Conservation (phyloP, 257 asterid species). For the Jaltomata sinuosa region DNA sequence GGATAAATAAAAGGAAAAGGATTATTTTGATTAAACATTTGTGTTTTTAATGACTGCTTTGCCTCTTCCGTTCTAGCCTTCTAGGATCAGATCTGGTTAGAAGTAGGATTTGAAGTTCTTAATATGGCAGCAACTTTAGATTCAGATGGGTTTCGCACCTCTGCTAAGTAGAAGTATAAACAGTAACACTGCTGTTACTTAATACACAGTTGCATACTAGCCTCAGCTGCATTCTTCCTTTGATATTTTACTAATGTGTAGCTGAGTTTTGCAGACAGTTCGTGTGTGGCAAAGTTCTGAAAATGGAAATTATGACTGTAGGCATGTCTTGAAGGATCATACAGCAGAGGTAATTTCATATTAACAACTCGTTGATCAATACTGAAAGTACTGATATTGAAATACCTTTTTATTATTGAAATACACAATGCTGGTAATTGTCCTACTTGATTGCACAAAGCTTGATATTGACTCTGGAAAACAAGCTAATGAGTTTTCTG, state of each 20-base stretch:
- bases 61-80: not conserved
- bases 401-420: not conserved
- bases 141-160: not conserved
- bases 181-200: not conserved
- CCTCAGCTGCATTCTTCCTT: not conserved
- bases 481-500: not conserved
- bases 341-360: slow-evolving; percentile 64
- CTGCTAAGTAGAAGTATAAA: not conserved
- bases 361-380: not conserved
- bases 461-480: not conserved
- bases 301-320: slow-evolving; percentile 59
- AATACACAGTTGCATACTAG: not conserved
- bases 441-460: not conserved
- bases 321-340: slow-evolving; percentile 79
- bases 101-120: not conserved
- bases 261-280: slow-evolving; percentile 61
- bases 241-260: not conserved
- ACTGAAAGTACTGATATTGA: not conserved
- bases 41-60: not conserved
- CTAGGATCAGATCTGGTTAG: not conserved
- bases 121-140: not conserved
- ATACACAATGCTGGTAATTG: not conserved
- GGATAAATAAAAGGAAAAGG: not conserved
- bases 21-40: not conserved
- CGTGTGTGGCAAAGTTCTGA: slow-evolving; percentile 88